Evolutionary conservation across 441 rosid genomes (phyloP).

Genomic region (Mallotus repandus): DNA sequence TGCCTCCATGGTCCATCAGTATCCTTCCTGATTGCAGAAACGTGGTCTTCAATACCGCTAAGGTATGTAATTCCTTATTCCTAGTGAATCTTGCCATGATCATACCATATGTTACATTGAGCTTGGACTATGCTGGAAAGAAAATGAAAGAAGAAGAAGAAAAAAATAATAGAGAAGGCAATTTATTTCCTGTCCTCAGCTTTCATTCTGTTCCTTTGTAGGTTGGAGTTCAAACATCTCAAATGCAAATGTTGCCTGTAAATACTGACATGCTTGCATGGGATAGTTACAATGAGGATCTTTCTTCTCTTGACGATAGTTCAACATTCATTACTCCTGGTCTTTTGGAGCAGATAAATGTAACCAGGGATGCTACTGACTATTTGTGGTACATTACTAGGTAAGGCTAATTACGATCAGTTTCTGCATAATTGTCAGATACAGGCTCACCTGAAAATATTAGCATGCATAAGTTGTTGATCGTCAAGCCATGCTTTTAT

Average conservation of each 20-base stretch:
- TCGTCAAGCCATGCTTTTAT: neutral
- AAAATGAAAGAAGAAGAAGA: neutral
- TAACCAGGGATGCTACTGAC: slow-evolving; percentile 88
- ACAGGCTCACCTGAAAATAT: neutral
- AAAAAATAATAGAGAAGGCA: neutral
- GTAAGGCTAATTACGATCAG: slow-evolving; percentile 38
- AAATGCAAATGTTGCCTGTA: slow-evolving; percentile 86
- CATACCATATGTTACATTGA: neutral
- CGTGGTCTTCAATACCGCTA: slow-evolving; percentile 92
- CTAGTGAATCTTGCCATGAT: neutral
- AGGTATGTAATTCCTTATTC: slow-evolving; percentile 42
- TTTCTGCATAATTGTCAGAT: neutral
- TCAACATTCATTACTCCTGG: slow-evolving; percentile 69
- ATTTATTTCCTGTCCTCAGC: slow-evolving; percentile 4
- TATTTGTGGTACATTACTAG: slow-evolving; percentile 97
- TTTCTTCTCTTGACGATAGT: slow-evolving; percentile 67
- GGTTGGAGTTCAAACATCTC: slow-evolving; percentile 97
- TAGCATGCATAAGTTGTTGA: neutral
- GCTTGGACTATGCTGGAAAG: neutral
- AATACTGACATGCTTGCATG: slow-evolving; percentile 55
- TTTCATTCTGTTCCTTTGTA: slow-evolving; percentile 26
- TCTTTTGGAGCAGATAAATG: slow-evolving; percentile 95
- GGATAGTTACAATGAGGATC: slow-evolving; percentile 87
- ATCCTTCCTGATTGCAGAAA: slow-evolving; percentile 97
- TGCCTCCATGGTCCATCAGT: slow-evolving; percentile 99